Evolutionary conservation across 352 stramenopile species (phyloP).

Genomic region (Pythium pyrilobum): DNA sequence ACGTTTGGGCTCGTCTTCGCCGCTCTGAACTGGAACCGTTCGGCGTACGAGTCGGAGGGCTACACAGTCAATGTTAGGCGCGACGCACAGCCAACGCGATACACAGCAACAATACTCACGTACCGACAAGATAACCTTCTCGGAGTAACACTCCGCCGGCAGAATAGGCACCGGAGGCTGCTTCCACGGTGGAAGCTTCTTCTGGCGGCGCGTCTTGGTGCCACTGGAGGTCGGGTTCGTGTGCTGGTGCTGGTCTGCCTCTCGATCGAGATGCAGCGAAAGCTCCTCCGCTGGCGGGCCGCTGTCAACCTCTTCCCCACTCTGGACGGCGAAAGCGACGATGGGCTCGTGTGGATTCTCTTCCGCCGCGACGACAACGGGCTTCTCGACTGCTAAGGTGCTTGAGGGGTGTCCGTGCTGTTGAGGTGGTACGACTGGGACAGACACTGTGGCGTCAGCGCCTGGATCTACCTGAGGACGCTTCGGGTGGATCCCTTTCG

Average conservation of each 20-base stretch:
- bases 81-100: not conserved
- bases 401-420: too few species aligned
- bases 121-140: slow-evolving; percentile 48
- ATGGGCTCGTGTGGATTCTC: too few species aligned
- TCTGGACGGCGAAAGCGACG: too few species aligned
- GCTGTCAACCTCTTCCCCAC: too few species aligned
- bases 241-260: too few species aligned
- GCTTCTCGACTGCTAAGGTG: too few species aligned
- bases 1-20: slow-evolving; percentile 1
- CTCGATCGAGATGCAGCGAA: too few species aligned
- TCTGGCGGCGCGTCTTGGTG: slow-evolving; percentile 6
- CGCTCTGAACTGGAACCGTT: slow-evolving; percentile 26
- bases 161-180: slow-evolving; percentile 50
- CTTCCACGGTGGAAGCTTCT: slow-evolving; percentile 49
- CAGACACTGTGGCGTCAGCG: too few species aligned
- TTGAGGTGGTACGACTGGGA: not conserved
- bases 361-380: not conserved
- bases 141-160: slow-evolving; percentile 39
- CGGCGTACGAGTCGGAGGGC: slow-evolving; percentile 25
- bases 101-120: not conserved
- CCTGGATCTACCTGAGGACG: not conserved
- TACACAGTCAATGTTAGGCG: not conserved
- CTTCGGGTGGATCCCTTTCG: slow-evolving; percentile 35
- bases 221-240: not conserved
- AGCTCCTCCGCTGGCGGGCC: too few species aligned